phyloP scores from a whole-genome alignment of 805 yeast species.

The Schwanniomyces occidentalis region DNA sequence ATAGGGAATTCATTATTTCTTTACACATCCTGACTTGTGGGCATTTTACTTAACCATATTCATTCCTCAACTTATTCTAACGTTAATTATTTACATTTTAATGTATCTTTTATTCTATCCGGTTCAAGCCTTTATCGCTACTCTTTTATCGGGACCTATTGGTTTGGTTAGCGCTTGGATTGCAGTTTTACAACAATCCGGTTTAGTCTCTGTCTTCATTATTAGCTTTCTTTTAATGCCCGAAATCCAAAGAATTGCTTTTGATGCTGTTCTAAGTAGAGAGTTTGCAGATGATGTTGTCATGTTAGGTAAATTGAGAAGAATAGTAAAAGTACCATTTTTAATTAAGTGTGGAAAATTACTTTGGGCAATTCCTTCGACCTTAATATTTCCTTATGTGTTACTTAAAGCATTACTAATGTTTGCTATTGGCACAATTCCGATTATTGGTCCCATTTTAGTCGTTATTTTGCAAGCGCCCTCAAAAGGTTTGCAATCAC shows the following conservation, averaged over 20 bases:
- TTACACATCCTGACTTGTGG: slow-evolving; percentile 45
- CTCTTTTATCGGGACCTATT: slow-evolving; percentile 50
- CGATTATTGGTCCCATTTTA: slow-evolving; percentile 59
- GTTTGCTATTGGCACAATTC: slow-evolving; percentile 48
- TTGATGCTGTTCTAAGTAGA: slow-evolving; percentile 47
- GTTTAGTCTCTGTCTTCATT: slow-evolving; percentile 41
- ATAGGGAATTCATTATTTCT: slow-evolving; percentile 44
- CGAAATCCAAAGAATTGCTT: slow-evolving; percentile 44
- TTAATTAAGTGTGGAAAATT: slow-evolving; percentile 26
- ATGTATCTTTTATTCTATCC: slow-evolving; percentile 46
- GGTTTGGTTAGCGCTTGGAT: slow-evolving; percentile 49
- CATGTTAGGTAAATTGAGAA: slow-evolving; percentile 34
- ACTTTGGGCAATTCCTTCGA: slow-evolving; percentile 35
- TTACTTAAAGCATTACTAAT: slow-evolving; percentile 34
- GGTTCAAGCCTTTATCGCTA: slow-evolving; percentile 39
- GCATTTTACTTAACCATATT: slow-evolving; percentile 43
- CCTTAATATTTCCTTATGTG: slow-evolving; percentile 42
- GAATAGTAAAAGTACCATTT: slow-evolving; percentile 31
- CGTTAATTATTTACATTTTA: slow-evolving; percentile 33
- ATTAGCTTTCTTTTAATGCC: slow-evolving; percentile 48
- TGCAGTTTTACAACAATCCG: slow-evolving; percentile 43
- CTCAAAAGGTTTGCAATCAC: slow-evolving; percentile 51
- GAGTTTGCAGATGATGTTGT: slow-evolving; percentile 50
- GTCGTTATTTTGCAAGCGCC: slow-evolving; percentile 55
- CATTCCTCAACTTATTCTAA: slow-evolving; percentile 46